phyloP scores from a whole-genome alignment of 257 asterid genomes.

The Ocimum tenuiflorum region DNA sequence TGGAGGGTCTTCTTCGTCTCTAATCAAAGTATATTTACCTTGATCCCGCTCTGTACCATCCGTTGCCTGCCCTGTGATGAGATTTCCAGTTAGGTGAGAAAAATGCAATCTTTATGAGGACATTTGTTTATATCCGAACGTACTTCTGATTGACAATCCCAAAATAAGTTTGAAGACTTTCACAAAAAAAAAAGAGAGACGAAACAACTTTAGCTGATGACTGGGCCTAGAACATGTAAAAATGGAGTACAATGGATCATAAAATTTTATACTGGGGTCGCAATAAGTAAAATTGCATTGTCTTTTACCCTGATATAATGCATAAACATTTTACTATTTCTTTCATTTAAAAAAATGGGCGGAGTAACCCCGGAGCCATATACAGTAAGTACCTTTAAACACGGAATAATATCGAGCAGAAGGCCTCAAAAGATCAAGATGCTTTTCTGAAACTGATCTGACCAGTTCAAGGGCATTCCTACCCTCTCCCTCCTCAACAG shows the following conservation, averaged over 20 bases:
- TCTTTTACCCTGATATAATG: not conserved
- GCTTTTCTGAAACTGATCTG: conserved; percentile 79
- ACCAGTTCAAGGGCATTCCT: conserved; percentile 69
- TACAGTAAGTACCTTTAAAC: conserved; percentile 60
- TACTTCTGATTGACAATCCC: conserved; percentile 3
- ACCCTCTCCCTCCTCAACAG: conserved; percentile 63
- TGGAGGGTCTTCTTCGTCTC: conserved; percentile 64
- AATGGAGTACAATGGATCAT: not conserved
- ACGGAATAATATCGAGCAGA: conserved; percentile 77
- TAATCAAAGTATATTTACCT: conserved; percentile 63
- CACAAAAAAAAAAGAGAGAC: not conserved
- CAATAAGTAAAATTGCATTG: not conserved
- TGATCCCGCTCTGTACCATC: conserved; percentile 46
- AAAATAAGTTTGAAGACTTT: not conserved
- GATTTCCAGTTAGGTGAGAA: not conserved
- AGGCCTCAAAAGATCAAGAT: conserved; percentile 93
- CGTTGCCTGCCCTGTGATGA: conserved; percentile 38
- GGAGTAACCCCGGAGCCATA: conserved; percentile 13
- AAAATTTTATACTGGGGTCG: not conserved
- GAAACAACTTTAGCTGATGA: not conserved
- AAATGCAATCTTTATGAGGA: not conserved
- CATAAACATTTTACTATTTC: not conserved
- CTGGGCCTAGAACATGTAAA: not conserved
- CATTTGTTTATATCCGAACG: not conserved
- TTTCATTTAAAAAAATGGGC: not conserved